Conservation (phyloP, 2,329 filamentous ascomycete species). For the Aspergillus persii region DNA sequence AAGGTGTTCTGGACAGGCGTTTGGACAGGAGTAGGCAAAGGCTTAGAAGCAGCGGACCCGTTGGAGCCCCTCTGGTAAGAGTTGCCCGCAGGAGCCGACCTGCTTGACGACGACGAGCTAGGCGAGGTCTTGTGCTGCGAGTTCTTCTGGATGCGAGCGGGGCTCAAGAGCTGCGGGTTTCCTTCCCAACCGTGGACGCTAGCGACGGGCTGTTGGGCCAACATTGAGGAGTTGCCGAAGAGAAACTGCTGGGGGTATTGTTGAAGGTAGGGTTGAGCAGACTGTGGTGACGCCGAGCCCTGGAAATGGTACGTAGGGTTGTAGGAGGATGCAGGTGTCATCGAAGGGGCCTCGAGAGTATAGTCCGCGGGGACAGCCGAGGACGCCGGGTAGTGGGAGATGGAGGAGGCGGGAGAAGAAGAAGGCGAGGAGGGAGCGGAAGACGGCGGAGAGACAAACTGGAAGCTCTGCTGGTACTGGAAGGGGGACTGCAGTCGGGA, state of each 20-base stretch:
- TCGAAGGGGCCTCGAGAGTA: slow-evolving; percentile 39
- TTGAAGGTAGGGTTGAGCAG: slow-evolving; percentile 27
- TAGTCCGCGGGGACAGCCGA: slow-evolving; percentile 26
- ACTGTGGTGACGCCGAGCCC: slow-evolving; percentile 30
- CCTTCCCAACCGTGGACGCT: slow-evolving; percentile 36
- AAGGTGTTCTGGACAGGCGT: slow-evolving; percentile 54
- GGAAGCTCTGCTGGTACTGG: slow-evolving; percentile 26
- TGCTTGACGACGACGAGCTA: slow-evolving; percentile 42
- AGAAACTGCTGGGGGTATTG: background rate
- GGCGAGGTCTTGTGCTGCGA: slow-evolving; percentile 43
- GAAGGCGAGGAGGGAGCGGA: slow-evolving; percentile 36
- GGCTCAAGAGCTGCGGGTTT: slow-evolving; percentile 37
- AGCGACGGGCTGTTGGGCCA: slow-evolving; percentile 37
- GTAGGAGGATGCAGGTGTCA: slow-evolving; percentile 40
- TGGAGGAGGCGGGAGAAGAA: slow-evolving; percentile 34
- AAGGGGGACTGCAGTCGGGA: slow-evolving; percentile 33
- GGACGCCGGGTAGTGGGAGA: slow-evolving; percentile 30
- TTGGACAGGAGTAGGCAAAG: slow-evolving; percentile 55
- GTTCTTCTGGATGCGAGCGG: slow-evolving; percentile 31
- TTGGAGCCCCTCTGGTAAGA: slow-evolving; percentile 36
- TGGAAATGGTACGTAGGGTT: slow-evolving; percentile 37
- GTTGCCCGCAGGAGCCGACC: slow-evolving; percentile 38
- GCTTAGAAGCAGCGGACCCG: slow-evolving; percentile 48
- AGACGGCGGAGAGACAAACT: slow-evolving; percentile 37
- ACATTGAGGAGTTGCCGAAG: slow-evolving; percentile 35